Conservation (phyloP, 164 flowering plant species). For the Sedum album region DNA sequence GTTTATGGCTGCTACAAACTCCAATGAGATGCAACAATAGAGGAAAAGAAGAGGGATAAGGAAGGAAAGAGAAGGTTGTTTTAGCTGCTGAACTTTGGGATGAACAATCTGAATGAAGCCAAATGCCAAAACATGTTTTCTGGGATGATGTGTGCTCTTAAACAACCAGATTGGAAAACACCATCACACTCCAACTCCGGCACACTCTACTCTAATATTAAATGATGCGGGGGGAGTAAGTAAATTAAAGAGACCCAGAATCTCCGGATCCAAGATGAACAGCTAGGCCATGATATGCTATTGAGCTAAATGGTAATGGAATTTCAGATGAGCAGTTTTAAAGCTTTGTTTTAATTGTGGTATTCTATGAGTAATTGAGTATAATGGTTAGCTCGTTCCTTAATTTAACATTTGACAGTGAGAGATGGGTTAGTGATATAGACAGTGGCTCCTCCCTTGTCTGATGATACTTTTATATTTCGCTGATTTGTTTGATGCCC, state of each 20-base stretch:
- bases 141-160: slow-evolving; percentile 24
- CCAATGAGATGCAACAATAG: slow-evolving; percentile 21
- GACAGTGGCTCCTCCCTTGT: slow-evolving; percentile 6
- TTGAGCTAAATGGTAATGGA: slow-evolving; percentile 24
- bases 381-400: slow-evolving; percentile 12
- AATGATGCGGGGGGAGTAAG: not conserved
- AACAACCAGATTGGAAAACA: slow-evolving; percentile 1
- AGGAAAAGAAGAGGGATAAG: slow-evolving; percentile 8
- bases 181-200: slow-evolving; percentile 7
- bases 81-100: not conserved
- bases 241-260: slow-evolving; percentile 37
- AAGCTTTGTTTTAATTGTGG: slow-evolving; percentile 31
- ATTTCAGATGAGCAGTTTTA: slow-evolving; percentile 31
- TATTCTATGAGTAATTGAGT: not conserved
- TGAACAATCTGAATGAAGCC: slow-evolving; percentile 18
- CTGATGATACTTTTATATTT: not conserved
- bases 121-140: slow-evolving; percentile 60
- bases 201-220: not conserved
- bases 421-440: slow-evolving; percentile 13
- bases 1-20: slow-evolving; percentile 25
- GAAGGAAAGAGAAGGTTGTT: slow-evolving; percentile 11
- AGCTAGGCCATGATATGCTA: slow-evolving; percentile 72
- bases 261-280: slow-evolving; percentile 83
- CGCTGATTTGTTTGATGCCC: not conserved
- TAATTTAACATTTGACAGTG: slow-evolving; percentile 18